These are phyloP conservation scores for Venturia oleaginea DNA, from an alignment of 2,329 filamentous ascomycete genomes.

Conservation along the genomic window DNA sequence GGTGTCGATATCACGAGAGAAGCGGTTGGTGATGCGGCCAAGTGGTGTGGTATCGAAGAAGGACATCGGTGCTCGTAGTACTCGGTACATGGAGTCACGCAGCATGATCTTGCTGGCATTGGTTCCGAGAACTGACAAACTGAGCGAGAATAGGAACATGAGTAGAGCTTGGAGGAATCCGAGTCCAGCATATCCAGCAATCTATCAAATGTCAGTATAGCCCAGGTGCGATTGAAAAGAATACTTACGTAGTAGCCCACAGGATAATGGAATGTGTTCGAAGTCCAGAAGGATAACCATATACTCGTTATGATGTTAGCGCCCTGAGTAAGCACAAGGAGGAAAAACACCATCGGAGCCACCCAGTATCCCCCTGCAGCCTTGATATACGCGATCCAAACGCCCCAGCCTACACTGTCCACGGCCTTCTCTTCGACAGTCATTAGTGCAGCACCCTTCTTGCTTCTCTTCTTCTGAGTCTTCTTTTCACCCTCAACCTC, in stretches of 20 bases:
- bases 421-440: constrained; percentile 64
- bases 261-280: constrained; percentile 59
- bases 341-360: constrained; percentile 51
- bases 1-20: constrained; percentile 88
- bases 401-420: constrained; percentile 67
- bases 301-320: constrained; percentile 80
- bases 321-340: constrained; percentile 66
- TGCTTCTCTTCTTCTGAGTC: constrained; percentile 44
- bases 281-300: constrained; percentile 94
- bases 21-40: constrained; percentile 91
- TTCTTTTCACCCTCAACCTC: constrained; percentile 46
- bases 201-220: constrained; percentile 33
- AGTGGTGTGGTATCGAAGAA: constrained; percentile 97
- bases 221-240: constrained; percentile 11
- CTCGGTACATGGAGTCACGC: constrained; percentile 65
- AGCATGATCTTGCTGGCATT: constrained; percentile 75
- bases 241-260: constrained; percentile 63
- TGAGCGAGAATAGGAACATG: constrained; percentile 72
- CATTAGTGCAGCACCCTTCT: constrained; percentile 55
- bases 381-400: constrained; percentile 68
- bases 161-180: constrained; percentile 62
- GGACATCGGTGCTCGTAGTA: constrained; percentile 63
- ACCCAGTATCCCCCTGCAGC: constrained; percentile 66
- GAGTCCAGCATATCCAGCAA: constrained; percentile 60
- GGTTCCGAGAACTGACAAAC: constrained; percentile 71